phyloP scores from a whole-genome alignment of 2,329 filamentous ascomycete species.

The Huntiella savannae region DNA sequence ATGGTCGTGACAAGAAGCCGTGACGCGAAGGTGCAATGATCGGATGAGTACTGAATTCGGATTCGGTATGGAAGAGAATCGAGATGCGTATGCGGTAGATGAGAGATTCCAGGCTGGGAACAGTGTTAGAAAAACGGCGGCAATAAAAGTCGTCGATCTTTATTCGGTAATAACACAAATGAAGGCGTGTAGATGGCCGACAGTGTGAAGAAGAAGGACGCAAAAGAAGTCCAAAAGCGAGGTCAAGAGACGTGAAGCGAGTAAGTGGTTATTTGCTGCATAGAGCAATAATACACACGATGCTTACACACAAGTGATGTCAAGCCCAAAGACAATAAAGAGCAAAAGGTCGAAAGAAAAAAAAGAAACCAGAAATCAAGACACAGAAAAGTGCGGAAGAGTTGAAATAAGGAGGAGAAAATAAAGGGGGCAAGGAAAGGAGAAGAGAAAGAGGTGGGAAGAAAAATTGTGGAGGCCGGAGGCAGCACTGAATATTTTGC shows the following conservation, averaged over 20 bases:
- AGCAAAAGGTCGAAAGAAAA: background rate
- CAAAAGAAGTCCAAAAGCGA: no score
- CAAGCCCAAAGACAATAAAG: background rate
- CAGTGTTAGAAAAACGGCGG: background rate
- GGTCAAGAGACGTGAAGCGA: background rate
- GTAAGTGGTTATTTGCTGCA: background rate
- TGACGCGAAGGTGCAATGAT: background rate
- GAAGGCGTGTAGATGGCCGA: background rate
- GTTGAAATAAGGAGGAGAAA: slow-evolving; percentile 1
- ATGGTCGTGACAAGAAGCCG: background rate
- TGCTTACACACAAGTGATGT: no score
- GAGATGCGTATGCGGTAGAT: no score
- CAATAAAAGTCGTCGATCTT: no score
- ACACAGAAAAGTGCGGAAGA: background rate
- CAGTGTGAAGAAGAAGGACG: background rate
- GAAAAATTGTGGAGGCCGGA: slow-evolving; percentile 11
- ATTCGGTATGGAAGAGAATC: no score
- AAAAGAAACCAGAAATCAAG: background rate
- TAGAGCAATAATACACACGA: background rate
- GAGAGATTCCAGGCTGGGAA: background rate
- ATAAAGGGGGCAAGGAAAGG: slow-evolving; percentile 3
- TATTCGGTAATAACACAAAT: no score
- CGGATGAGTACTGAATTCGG: background rate
- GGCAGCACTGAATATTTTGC: slow-evolving; percentile 8
- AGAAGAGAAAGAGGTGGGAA: slow-evolving; percentile 1